Conservation (phyloP, 768 basidiomycete species). For the Termitomyces sp. region DNA sequence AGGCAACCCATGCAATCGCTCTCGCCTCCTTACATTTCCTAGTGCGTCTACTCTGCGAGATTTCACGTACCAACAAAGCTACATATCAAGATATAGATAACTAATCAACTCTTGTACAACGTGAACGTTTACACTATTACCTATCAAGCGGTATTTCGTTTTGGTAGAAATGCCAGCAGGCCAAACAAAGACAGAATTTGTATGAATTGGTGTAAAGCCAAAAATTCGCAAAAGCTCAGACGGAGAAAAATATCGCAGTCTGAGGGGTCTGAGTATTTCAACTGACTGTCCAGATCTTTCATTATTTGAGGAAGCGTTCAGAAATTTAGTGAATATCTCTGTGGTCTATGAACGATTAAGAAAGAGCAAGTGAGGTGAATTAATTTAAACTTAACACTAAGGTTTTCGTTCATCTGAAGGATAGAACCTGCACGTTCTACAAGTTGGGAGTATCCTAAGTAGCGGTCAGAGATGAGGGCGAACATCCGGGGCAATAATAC, state of each 20-base stretch:
- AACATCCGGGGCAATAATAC: neutral
- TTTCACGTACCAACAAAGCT: neutral
- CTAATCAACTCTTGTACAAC: conserved; percentile 60
- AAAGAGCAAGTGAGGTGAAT: neutral
- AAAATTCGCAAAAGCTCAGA: conserved; percentile 66
- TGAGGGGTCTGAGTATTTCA: conserved; percentile 49
- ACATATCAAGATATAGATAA: conserved; percentile 37
- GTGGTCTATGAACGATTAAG: conserved; percentile 44
- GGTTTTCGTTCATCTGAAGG: conserved; percentile 59
- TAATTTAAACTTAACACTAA: conserved; percentile 43
- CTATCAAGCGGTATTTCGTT: conserved; percentile 70
- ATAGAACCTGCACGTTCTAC: conserved; percentile 78
- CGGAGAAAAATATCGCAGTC: conserved; percentile 72
- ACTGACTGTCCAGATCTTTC: conserved; percentile 33
- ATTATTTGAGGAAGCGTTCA: conserved; percentile 33
- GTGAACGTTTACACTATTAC: conserved; percentile 77
- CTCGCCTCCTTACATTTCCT: too few relatives aligned
- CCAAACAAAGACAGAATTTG: conserved; percentile 45
- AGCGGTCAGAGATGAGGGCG: neutral
- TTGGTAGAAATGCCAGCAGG: conserved; percentile 54
- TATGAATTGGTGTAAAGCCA: conserved; percentile 36
- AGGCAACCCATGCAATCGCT: too few relatives aligned
- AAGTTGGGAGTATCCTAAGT: conserved; percentile 64
- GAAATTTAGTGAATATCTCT: conserved; percentile 48
- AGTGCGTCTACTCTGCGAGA: too few relatives aligned